A percentile compares a stretch with the other conserved stretches of the same genome.
phyloP scores from a whole-genome alignment of 768 basidiomycete genomes.

The Podaxis sp. region DNA sequence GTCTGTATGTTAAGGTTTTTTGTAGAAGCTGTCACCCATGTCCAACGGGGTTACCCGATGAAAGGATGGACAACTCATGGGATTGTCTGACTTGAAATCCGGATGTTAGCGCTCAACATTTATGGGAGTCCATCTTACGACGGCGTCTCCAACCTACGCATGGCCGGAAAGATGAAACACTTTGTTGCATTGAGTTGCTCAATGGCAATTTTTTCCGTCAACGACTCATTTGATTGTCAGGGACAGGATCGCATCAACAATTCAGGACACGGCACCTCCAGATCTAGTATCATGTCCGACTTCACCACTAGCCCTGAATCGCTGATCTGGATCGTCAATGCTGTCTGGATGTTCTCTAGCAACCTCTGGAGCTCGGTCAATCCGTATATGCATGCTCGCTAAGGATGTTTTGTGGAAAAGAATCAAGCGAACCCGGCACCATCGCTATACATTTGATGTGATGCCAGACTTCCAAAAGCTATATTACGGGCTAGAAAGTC shows the following conservation, averaged over 20 bases:
- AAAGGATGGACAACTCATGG: neutral
- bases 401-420: neutral
- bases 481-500: constrained; percentile 2
- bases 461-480: neutral
- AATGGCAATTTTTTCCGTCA: neutral
- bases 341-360: neutral
- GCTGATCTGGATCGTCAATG: neutral
- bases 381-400: neutral
- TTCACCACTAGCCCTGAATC: neutral
- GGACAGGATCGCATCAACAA: neutral
- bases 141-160: neutral
- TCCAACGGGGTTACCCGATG: neutral
- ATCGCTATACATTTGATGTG: neutral
- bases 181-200: neutral
- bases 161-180: neutral
- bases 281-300: neutral
- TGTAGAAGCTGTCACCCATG: neutral
- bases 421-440: constrained; percentile 1
- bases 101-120: neutral
- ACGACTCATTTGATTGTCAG: neutral
- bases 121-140: neutral
- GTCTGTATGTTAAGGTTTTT: neutral
- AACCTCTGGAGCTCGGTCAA: neutral
- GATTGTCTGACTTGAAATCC: neutral
- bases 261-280: neutral